Evolutionary conservation across 2,329 filamentous ascomycete species (phyloP), one percentile per base, ranked within the genome.

Genomic region (Cladophialophora immunda): DNA sequence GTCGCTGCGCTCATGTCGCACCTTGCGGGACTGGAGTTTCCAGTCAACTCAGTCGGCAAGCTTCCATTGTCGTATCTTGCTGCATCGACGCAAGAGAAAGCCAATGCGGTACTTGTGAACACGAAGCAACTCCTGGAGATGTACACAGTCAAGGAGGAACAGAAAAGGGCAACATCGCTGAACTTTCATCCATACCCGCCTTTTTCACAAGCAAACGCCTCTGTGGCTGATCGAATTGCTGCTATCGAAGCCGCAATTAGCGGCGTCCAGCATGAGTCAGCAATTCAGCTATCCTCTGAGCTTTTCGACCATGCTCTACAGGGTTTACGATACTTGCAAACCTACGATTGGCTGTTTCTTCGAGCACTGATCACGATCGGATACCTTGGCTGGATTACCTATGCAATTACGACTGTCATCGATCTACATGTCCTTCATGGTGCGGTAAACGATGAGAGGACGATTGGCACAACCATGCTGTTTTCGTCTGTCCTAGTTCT

Each of bases 291-390:
- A 73, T 93, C 92, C 1, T 89, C 91, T 50, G 86, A 89, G 30
- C 83, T 99, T 15, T 91, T 98, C 67, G 86, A 90, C 66, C 81
- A 92, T 58, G 90, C 89, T 1, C 84, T 99, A 0, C 87, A 93
- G 68, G 95, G 95, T 7, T 82, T 99, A 67, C 88, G 95, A 58
- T 99, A 99, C 77, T 85, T 99, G 29, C 95, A 99, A 79, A 99
- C 94, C 0, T 99, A 99, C 75, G 95, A 99, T 81, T 99, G 95
- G 95, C 84, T 99, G 2, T 99, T 99, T 80, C 82, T 99, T 38
- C 87, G 95, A 67, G 91, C 92, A 1, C 84, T 99, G 58, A 91
- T 99, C 67, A 97, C 95, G 1, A 77, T 91, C 13, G 95, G 95
- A 19, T 99, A 98, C 75, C 81, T 98, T 7, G 95, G 95, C 22